Evolutionary conservation across 2,329 filamentous ascomycete species (phyloP).

Genomic region (Aureobasidium sp.): DNA sequence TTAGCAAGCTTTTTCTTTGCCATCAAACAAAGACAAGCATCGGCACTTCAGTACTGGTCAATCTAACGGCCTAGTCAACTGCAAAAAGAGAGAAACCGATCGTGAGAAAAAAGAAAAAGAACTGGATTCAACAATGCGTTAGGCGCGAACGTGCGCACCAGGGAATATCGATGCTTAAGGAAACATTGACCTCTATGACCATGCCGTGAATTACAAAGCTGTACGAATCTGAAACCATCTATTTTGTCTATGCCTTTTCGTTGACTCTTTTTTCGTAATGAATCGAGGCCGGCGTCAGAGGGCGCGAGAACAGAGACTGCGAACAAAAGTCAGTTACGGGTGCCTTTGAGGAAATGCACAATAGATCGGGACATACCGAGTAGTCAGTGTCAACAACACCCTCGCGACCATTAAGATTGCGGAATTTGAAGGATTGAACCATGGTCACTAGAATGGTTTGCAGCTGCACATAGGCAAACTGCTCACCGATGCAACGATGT

Average conservation of each 20-base stretch:
- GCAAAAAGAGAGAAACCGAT: not conserved
- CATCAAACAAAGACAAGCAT: not conserved
- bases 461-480: conserved; percentile 89
- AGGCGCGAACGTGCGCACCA: not conserved
- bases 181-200: conserved; percentile 5
- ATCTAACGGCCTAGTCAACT: not conserved
- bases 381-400: conserved; percentile 62
- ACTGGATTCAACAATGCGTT: not conserved
- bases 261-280: conserved; percentile 59
- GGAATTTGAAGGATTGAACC: conserved; percentile 71
- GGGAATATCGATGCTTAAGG: not conserved
- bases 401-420: conserved; percentile 62
- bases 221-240: not conserved
- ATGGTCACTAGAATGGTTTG: conserved; percentile 73
- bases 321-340: not conserved
- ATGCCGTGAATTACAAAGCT: conserved; percentile 5
- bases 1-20: not conserved
- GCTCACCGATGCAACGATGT: conserved; percentile 92
- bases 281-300: conserved; percentile 45
- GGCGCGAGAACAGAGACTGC: conserved; percentile 37
- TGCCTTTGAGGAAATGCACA: not conserved
- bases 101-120: not conserved
- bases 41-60: not conserved
- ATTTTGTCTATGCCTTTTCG: conserved; percentile 11
- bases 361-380: conserved; percentile 26